These are phyloP conservation scores for Venturia nashicola DNA, from an alignment of 2,329 filamentous ascomycete genomes.

Conservation along the genomic window DNA sequence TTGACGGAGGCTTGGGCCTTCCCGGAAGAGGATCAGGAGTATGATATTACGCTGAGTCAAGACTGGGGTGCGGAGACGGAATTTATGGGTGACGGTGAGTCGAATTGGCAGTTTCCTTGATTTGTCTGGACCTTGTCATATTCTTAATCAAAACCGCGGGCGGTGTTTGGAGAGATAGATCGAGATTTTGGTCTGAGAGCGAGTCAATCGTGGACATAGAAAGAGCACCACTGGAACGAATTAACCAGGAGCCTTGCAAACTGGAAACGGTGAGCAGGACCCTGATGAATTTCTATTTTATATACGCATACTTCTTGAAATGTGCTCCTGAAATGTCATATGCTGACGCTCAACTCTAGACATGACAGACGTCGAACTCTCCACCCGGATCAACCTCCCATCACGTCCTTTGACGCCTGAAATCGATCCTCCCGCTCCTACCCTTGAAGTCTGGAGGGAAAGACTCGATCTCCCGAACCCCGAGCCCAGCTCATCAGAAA, in stretches of 20 bases:
- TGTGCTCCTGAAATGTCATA: not conserved
- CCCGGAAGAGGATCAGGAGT: not conserved
- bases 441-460: constrained; percentile 8
- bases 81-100: constrained; percentile 1
- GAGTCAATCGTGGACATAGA: not conserved
- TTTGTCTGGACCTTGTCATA: not conserved
- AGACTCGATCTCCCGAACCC: not conserved
- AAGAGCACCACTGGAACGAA: not conserved
- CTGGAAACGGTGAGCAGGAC: constrained; percentile 5
- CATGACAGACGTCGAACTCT: not conserved
- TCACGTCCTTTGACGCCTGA: constrained; percentile 9
- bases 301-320: not conserved
- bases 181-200: not conserved
- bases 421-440: constrained; percentile 10
- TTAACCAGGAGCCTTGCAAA: not conserved
- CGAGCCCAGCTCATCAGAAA: not conserved
- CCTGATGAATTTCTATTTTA: not conserved
- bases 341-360: not conserved
- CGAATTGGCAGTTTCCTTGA: not conserved
- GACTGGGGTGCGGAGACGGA: not conserved
- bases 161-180: not conserved
- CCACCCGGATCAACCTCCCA: not conserved
- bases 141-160: not conserved
- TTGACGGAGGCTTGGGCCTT: not conserved
- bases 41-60: not conserved